Base-by-base conservation (phyloP, 495 filamentous ascomycete genomes). In the Astrothelium subdiscretum region DNA sequence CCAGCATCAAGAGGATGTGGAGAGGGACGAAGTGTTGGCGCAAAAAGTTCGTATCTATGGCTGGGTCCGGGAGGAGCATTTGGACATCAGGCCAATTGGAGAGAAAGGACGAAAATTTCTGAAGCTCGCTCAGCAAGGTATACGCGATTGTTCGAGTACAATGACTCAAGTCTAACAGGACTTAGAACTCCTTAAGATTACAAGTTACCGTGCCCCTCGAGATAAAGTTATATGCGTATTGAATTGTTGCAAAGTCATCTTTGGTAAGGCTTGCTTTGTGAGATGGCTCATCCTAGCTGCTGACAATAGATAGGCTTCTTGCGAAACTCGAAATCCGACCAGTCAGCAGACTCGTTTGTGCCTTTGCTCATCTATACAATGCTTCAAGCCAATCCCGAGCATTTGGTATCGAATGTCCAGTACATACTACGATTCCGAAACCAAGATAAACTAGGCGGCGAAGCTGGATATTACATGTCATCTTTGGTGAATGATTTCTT, bases 191-290 rank as follows among this genome's bases (percentile, higher is more conserved):
- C 73, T 91, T 18, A 99, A 99, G 73, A 95, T 99, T 62, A 95
- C 90, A 68, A 92, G 87, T 15, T 99, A 99, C 70, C 84, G 95
- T 62, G 94, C 94, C 12, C 94, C 94, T 13, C 80, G 94, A 70
- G 94, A 99, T 75, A 99, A 99, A 74, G 90, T 99, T 22, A 97
- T 99, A 52, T 97, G 94, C 73, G 89, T 97, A 59, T 75, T 99
- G 52, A 99, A 99, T 75, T 96, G 91, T 76, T 99, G 94, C 81
- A 99, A 99, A 73, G 94, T 99, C 60, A 97, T 99, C 60, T 97
- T 99, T 77, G 94, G 92, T 90, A 73, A 68, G 81, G 69, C 43
- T 22, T 26, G 11, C 35, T 38, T 18, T 6, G 11, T 18, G n/a
- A n/a, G 18, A 35, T n/a, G 12, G 8, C n/a, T 4, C 4, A 1